These are phyloP conservation scores for Dendrocalamus latiflorus DNA, from an alignment of 202 grass and related monocot species.

Conservation along the genomic window DNA sequence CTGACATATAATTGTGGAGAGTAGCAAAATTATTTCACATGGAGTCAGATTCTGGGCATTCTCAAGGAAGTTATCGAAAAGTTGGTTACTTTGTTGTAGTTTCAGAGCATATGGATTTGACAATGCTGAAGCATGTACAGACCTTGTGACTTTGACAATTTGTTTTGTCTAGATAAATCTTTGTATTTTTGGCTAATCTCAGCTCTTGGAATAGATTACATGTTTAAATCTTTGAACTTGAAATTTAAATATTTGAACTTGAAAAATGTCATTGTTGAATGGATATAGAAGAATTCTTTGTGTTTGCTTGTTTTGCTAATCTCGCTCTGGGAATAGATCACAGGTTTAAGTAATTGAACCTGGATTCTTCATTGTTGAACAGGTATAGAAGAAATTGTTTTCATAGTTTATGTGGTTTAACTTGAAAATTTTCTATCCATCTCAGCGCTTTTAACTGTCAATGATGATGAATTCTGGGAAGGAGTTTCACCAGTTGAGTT, in stretches of 20 bases:
- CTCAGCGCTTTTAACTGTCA: constrained; percentile 77
- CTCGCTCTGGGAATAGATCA: no score
- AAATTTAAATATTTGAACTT: not conserved
- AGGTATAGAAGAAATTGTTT: no score
- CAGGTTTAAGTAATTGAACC: no score
- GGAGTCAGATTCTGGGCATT: not conserved
- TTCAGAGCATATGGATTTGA: not conserved
- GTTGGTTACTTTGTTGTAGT: no score
- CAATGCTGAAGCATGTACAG: not conserved
- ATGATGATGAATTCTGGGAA: constrained; percentile 93
- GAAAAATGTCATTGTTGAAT: no score
- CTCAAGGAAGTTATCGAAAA: no score
- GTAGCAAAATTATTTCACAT: not conserved
- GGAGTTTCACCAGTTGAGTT: constrained; percentile 81
- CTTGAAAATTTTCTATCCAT: not conserved
- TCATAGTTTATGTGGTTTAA: not conserved
- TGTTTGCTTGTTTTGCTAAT: no score
- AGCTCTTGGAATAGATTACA: not conserved
- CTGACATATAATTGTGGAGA: not conserved
- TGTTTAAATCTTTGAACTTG: not conserved
- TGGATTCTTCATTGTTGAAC: no score
- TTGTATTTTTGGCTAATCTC: not conserved
- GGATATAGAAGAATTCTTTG: no score
- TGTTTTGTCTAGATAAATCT: not conserved
- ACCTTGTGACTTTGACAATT: not conserved